These are phyloP conservation scores for Podospora sp. DNA, from an alignment of 495 filamentous ascomycete genomes.

Conservation along the genomic window DNA sequence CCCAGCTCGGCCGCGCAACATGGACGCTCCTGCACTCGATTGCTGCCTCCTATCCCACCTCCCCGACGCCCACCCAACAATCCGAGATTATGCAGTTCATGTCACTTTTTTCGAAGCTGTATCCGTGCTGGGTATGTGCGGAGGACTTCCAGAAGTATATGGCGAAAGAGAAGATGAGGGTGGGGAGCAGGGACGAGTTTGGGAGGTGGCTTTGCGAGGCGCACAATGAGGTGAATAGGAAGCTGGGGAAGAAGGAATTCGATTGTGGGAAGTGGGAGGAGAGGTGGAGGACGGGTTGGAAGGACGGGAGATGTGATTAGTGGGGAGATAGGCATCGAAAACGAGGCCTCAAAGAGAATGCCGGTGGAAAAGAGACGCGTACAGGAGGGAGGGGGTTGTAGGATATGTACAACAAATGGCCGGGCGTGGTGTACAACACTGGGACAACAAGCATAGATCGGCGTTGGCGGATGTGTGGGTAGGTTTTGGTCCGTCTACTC, in stretches of 20 bases:
- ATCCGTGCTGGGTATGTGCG: slow-evolving; percentile 94
- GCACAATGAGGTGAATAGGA: slow-evolving; percentile 95
- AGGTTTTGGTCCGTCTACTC: slow-evolving; percentile 2
- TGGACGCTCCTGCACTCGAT: slow-evolving; percentile 96
- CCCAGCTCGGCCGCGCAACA: slow-evolving; percentile 76
- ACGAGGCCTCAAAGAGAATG: too few relatives aligned
- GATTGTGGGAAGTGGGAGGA: slow-evolving; percentile 93
- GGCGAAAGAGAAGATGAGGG: slow-evolving; percentile 67
- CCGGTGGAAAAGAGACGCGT: not conserved
- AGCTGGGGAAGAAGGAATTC: slow-evolving; percentile 88
- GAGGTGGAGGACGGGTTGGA: slow-evolving; percentile 92
- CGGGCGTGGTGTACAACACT: not conserved
- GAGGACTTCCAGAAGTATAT: slow-evolving; percentile 89
- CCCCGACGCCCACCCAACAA: slow-evolving; percentile 67
- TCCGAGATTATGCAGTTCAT: slow-evolving; percentile 78
- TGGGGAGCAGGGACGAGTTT: slow-evolving; percentile 72
- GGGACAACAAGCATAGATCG: not conserved
- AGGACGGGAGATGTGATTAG: slow-evolving; percentile 70
- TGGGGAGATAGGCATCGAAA: not conserved
- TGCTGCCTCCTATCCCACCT: slow-evolving; percentile 78
- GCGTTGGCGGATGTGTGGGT: not conserved
- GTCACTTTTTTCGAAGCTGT: slow-evolving; percentile 74
- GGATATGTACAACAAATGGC: not conserved
- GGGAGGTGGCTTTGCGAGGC: slow-evolving; percentile 95
- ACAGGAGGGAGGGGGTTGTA: not conserved